These are phyloP conservation scores for Adansonia digitata DNA, from an alignment of 345 rosid species.

Conservation along the genomic window DNA sequence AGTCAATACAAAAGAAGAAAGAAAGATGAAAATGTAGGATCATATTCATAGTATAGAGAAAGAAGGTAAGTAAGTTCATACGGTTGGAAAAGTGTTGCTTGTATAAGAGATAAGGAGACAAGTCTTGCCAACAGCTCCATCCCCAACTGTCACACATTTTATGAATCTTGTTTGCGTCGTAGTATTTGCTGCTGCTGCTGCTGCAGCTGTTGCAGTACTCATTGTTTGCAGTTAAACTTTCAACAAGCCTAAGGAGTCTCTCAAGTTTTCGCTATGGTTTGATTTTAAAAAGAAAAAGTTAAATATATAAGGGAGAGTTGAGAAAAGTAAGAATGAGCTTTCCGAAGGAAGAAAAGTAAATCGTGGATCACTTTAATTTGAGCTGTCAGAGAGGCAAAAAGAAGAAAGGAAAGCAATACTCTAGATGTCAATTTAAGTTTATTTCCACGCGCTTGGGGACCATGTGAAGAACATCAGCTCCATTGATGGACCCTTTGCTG, in stretches of 20 bases:
- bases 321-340: slow-evolving; percentile 4
- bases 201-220: slow-evolving; percentile 6
- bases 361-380: slow-evolving; percentile 17
- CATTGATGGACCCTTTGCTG: background rate
- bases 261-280: background rate
- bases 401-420: background rate
- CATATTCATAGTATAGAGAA: background rate
- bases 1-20: background rate
- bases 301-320: background rate
- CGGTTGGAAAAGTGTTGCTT: slow-evolving; percentile 83
- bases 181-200: slow-evolving; percentile 18
- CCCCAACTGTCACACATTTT: slow-evolving; percentile 90
- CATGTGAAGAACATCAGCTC: background rate
- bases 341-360: slow-evolving; percentile 1
- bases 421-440: background rate
- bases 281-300: background rate
- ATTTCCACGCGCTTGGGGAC: background rate
- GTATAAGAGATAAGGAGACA: slow-evolving; percentile 89
- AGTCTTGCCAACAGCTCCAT: slow-evolving; percentile 94
- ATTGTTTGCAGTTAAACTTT: background rate
- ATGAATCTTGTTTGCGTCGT: slow-evolving; percentile 58
- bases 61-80: slow-evolving; percentile 1
- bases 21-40: background rate
- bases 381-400: slow-evolving; percentile 18
- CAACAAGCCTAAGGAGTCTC: background rate